A percentile compares a stretch with the other conserved stretches of the same genome.
Evolutionary conservation across 495 filamentous ascomycete genomes (phyloP).

Genomic region (Evernia prunastri): DNA sequence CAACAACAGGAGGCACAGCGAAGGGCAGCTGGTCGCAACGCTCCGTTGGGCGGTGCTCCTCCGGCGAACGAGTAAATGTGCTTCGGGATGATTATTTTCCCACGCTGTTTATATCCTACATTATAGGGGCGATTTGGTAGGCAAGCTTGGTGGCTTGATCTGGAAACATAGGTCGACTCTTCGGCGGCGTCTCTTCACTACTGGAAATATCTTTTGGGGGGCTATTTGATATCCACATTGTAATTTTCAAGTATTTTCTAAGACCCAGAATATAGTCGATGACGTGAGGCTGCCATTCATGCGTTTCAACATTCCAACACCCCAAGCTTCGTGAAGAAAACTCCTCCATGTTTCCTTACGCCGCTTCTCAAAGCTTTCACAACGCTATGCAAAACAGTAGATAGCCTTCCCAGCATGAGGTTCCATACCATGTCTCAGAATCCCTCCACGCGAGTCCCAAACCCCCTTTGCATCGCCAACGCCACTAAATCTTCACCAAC

Average conservation of each 20-base stretch:
- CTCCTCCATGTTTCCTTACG: not conserved
- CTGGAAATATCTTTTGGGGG: not conserved
- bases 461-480: slow-evolving; percentile 61
- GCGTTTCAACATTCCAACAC: not conserved
- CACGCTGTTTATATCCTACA: not conserved
- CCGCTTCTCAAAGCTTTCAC: not conserved
- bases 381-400: not conserved
- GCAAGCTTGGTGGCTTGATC: not conserved
- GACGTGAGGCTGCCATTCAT: not conserved
- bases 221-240: not conserved
- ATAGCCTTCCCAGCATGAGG: not conserved
- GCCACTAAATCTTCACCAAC: slow-evolving; percentile 69
- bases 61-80: slow-evolving; percentile 11
- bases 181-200: not conserved
- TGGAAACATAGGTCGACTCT: not conserved
- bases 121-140: not conserved
- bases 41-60: slow-evolving; percentile 14
- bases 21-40: slow-evolving; percentile 4
- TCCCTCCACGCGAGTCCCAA: slow-evolving; percentile 66
- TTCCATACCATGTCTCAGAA: slow-evolving; percentile 41
- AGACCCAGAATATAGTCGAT: not conserved
- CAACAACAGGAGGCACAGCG: not conserved
- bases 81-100: not conserved
- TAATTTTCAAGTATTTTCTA: not conserved
- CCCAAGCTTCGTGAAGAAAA: not conserved